Conservation (phyloP, 345 rosid genomes). For the Excoecaria cochinchinensis region DNA sequence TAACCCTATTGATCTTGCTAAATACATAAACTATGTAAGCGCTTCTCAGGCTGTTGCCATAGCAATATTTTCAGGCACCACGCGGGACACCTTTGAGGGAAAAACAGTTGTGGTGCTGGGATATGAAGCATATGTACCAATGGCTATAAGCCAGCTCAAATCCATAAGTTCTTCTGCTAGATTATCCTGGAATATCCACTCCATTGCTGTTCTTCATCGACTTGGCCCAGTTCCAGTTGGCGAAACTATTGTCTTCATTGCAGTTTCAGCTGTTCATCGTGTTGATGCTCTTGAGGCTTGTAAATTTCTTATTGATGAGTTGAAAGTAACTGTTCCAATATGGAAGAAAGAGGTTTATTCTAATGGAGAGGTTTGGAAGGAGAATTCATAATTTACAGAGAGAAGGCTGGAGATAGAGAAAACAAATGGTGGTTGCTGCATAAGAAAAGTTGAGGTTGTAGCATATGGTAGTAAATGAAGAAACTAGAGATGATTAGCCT, state of each 20-base stretch:
- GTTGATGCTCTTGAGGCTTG: constrained; percentile 83
- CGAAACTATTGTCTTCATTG: constrained; percentile 78
- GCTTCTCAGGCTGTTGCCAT: constrained; percentile 34
- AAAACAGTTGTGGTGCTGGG: constrained; percentile 72
- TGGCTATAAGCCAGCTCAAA: constrained; percentile 67
- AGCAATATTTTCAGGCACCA: constrained; percentile 34
- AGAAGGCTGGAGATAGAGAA: constrained; percentile 57
- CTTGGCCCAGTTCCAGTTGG: constrained; percentile 85
- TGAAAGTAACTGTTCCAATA: constrained; percentile 85
- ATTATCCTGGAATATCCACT: constrained; percentile 67
- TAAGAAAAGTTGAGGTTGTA: constrained; percentile 31
- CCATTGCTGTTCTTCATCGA: constrained; percentile 72
- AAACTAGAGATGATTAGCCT: too few relatives aligned
- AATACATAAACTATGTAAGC: constrained; percentile 24
- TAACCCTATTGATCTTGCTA: constrained; percentile 25
- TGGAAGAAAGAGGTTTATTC: constrained; percentile 96
- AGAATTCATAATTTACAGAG: constrained; percentile 76
- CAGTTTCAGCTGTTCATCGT: constrained; percentile 81
- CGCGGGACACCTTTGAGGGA: constrained; percentile 55
- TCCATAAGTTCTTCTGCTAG: constrained; percentile 61
- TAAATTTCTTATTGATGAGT: constrained; percentile 72
- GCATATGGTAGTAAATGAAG: constrained; percentile 32
- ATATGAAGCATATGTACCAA: constrained; percentile 86
- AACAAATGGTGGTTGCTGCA: constrained; percentile 24
- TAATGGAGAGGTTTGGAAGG: constrained; percentile 94